phyloP scores from a whole-genome alignment of 768 basidiomycete genomes.

The Podaxis mareebaensis region DNA sequence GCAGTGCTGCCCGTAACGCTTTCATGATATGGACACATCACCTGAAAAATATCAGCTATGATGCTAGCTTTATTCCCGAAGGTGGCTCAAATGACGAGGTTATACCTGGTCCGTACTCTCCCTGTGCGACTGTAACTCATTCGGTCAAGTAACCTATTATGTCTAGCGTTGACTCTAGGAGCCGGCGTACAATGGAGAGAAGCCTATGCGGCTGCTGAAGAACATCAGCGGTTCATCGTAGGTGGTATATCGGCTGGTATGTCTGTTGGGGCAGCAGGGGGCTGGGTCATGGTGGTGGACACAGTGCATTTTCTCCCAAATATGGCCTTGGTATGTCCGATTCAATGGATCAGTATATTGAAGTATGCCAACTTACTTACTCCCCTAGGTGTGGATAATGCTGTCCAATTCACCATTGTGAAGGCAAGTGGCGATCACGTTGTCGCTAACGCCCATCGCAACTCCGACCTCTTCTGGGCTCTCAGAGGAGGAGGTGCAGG shows the following conservation, averaged over 20 bases:
- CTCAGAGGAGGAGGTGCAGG: conserved; percentile 52
- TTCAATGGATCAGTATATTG: neutral
- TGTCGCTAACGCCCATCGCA: conserved; percentile 38
- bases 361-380: neutral
- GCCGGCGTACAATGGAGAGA: neutral
- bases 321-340: conserved; percentile 37
- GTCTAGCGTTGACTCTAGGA: neutral
- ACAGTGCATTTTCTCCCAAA: conserved; percentile 38
- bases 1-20: conserved; percentile 40
- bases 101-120: conserved; percentile 25
- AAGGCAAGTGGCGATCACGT: conserved; percentile 41
- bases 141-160: neutral
- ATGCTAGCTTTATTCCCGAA: conserved; percentile 30
- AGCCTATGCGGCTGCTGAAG: neutral
- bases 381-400: conserved; percentile 45
- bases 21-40: conserved; percentile 44
- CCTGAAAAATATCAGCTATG: conserved; percentile 36
- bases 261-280: conserved; percentile 49
- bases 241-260: conserved; percentile 23
- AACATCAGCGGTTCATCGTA: neutral
- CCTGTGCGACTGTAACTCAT: conserved; percentile 1
- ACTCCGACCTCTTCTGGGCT: conserved; percentile 54
- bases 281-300: conserved; percentile 51
- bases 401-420: conserved; percentile 45
- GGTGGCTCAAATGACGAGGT: conserved; percentile 27